Evolutionary conservation across 345 rosid species (phyloP).

Genomic region (Boechera retrofracta): DNA sequence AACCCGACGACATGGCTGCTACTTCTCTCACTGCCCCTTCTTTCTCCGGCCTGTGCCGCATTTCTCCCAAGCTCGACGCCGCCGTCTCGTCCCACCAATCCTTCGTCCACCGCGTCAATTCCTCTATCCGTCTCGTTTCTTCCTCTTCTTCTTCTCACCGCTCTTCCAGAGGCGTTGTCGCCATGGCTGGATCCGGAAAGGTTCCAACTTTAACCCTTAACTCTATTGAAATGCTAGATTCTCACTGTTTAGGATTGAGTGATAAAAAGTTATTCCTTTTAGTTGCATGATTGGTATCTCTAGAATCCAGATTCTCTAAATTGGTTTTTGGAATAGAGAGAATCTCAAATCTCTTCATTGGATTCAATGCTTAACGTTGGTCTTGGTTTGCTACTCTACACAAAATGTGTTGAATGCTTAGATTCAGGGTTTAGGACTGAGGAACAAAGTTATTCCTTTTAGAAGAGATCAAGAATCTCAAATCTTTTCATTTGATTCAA

Average conservation of each 20-base stretch:
- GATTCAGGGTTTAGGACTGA: background rate
- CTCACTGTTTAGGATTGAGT: background rate
- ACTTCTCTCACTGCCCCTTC: slow-evolving; percentile 46
- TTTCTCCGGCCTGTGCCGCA: slow-evolving; percentile 66
- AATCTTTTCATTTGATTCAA: background rate
- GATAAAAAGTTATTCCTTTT: slow-evolving; percentile 4
- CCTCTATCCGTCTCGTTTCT: slow-evolving; percentile 58
- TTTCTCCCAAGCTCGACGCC: slow-evolving; percentile 46
- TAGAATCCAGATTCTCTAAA: background rate
- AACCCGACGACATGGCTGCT: slow-evolving; percentile 24
- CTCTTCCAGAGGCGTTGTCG: slow-evolving; percentile 61
- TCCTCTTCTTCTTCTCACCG: slow-evolving; percentile 61
- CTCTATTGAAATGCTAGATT: background rate
- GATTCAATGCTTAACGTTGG: slow-evolving; percentile 8
- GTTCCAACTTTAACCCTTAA: slow-evolving; percentile 32
- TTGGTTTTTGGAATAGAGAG: background rate
- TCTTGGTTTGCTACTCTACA: background rate
- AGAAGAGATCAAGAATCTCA: background rate
- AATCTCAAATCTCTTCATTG: slow-evolving; percentile 1
- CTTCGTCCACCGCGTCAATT: slow-evolving; percentile 50
- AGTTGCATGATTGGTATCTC: background rate
- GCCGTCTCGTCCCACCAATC: slow-evolving; percentile 49
- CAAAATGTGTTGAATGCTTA: slow-evolving; percentile 4
- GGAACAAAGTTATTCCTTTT: background rate
- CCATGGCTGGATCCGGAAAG: slow-evolving; percentile 96